Base-by-base conservation (phyloP, 148 eudicot genomes). In the Chenopodium album region DNA sequence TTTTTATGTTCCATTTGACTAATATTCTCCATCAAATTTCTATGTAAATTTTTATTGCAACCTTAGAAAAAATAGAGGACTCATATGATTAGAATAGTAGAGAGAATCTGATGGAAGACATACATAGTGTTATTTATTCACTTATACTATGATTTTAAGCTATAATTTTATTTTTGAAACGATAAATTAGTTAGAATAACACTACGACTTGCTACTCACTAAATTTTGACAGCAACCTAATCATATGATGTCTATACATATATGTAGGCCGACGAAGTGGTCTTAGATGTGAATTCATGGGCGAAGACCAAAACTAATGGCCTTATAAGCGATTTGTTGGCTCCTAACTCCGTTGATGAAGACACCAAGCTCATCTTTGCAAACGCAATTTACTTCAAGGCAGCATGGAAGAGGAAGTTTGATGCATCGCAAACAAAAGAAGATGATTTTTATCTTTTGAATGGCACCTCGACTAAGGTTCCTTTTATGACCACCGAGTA, bases 361-460 rank as follows among this genome's bases (percentile, higher is more conserved):
- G 46, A 87, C 0, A 91, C 98, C 12, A 85, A 86, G 83, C 92
- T 94, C 66, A 85, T 94, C 78, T 86, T 91, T 81, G 91, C 97
- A 22, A 94, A 92, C 77, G 97, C 93, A 9, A 78, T 94, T 50
- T 94, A 92, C 79, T 94, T 90, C 80, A 94, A 94, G 79, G 98
- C 97, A 71, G 87, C 88, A 17, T 94, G 98, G 98, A 72, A 64
- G 4, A 86, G 88, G 11, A 86, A 89, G 78, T 94, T 94, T 67
- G 90, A 92, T 46, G 79, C 88, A 77, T 88, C 93, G 0, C 34
- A 46, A 41, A 91, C 97, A 32, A 85, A 88, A 74, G 88, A 90
- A 19, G 64, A 81, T 56, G 87, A 90, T 19, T 94, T 94, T 69
- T 88, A 90, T 89, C 93, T 94, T 64, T 86, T 88, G 5, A 64